These are phyloP conservation scores for Collybia sordida DNA, from an alignment of 768 basidiomycete species.

Conservation along the genomic window DNA sequence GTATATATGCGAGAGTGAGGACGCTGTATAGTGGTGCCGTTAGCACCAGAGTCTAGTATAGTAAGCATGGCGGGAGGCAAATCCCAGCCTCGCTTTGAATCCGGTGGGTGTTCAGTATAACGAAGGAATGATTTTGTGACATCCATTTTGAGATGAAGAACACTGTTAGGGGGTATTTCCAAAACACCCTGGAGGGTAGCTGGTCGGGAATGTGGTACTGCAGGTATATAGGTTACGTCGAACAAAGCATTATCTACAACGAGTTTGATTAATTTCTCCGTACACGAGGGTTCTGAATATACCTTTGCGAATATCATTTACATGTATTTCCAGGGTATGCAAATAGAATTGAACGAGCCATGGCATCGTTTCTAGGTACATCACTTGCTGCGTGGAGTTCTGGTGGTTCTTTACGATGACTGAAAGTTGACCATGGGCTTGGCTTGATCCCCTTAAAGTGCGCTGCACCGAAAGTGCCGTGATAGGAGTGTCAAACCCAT, in stretches of 20 bases:
- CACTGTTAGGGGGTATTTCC: constrained; percentile 65
- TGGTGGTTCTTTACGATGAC: constrained; percentile 65
- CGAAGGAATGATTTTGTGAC: constrained; percentile 83
- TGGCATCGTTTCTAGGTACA: constrained; percentile 91
- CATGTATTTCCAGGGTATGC: constrained; percentile 63
- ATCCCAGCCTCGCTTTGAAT: constrained; percentile 95
- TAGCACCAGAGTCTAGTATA: constrained; percentile 25
- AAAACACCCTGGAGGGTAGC: constrained; percentile 75
- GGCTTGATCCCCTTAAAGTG: constrained; percentile 70
- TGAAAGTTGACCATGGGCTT: constrained; percentile 73
- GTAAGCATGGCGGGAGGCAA: constrained; percentile 82
- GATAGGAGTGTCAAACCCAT: constrained; percentile 36
- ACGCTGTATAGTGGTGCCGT: constrained; percentile 15
- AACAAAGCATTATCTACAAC: constrained; percentile 60
- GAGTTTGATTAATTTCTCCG: neutral
- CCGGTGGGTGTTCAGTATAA: constrained; percentile 95
- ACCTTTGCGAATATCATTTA: constrained; percentile 50
- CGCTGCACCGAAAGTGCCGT: constrained; percentile 65
- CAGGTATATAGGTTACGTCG: constrained; percentile 64
- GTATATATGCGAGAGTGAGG: constrained; percentile 64
- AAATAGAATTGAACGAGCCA: constrained; percentile 90
- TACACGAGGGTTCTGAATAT: constrained; percentile 15
- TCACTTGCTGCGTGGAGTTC: constrained; percentile 38
- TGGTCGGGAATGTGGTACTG: constrained; percentile 69
- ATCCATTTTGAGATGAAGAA: constrained; percentile 65